Evolutionary conservation across 495 filamentous ascomycete species (phyloP), one percentile per base, ranked within the genome.

Genomic region (Aspergillus avenaceus): DNA sequence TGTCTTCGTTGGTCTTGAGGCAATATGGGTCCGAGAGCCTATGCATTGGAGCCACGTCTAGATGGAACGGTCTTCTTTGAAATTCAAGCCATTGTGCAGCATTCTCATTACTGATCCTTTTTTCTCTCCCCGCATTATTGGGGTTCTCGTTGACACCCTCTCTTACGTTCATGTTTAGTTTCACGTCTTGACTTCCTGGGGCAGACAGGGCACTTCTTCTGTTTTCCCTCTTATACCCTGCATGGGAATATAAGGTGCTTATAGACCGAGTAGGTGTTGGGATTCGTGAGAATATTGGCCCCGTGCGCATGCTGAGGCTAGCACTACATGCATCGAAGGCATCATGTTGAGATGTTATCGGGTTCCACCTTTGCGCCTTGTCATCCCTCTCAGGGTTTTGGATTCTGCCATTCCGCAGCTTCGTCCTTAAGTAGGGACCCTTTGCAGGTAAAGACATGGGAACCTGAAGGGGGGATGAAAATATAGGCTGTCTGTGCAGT

Each of bases 151-250:
- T 19, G 18, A 21, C 14, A 2, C 24, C 16, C 28, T 13, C 22
- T 25, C 36, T 19, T 40, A 18, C 28, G n/a, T 45, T 5, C 29
- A 19, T 45, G 34, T 18, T 36, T 8, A 25, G 12, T 13, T 28
- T 18, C 12, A 45, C 26, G 26, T 18, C 14, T 24, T 47, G 41
- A 47, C 34, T 52, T 18, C 45, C 45, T 1, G 52, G 16, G 24
- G 54, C 43, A 24, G 54, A 61, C 0, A 54, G 42, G 11, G 51
- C 52, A 16, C 26, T 53, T 16, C 54, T 47, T 29, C 59, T 48
- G 26, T 52, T 52, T 43, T 61, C 54, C 23, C 25, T 50, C n/a
- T 41, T 46, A 34, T 58, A 58, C 9, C 53, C 32, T 13, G 32
- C 31, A 21, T 59, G 55, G 5, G 55, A 58, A 16, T 56, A 54